Conservation (phyloP, 495 filamentous ascomycete genomes). For the Monascus purpureus region DNA sequence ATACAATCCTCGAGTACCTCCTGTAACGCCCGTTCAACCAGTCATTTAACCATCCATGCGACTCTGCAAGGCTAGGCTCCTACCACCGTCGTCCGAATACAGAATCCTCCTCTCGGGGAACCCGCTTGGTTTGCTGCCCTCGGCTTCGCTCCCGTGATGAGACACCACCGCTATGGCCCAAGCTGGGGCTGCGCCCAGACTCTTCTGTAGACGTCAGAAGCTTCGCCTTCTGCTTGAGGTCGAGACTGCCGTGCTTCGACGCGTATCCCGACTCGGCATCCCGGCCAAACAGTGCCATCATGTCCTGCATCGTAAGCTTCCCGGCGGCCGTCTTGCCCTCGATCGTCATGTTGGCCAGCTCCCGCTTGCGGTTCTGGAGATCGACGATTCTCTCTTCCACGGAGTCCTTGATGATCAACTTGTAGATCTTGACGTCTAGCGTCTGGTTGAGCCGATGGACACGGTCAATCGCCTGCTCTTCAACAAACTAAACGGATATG, state of each 20-base stretch:
- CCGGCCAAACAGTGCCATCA: conserved; percentile 73
- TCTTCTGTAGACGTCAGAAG: conserved; percentile 14
- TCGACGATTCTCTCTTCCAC: conserved; percentile 90
- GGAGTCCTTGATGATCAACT: conserved; percentile 66
- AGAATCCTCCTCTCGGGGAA: conserved; percentile 20
- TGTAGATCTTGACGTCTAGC: conserved; percentile 85
- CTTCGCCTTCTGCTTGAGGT: conserved; percentile 16
- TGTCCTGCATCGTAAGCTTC: conserved; percentile 88
- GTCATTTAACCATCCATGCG: no score
- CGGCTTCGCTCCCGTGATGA: conserved; percentile 15
- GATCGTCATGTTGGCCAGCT: conserved; percentile 71
- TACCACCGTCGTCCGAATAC: conserved; percentile 35
- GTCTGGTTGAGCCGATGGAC: conserved; percentile 95
- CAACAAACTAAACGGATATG: conserved; percentile 51
- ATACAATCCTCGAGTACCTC: no score
- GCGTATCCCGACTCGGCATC: conserved; percentile 46
- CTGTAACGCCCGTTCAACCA: no score
- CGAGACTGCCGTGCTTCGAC: conserved; percentile 16
- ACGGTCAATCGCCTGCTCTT: conserved; percentile 97
- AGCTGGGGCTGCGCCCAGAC: not conserved
- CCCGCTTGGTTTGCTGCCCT: conserved; percentile 9
- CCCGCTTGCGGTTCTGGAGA: conserved; percentile 82
- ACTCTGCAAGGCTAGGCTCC: no score
- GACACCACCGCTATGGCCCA: no score
- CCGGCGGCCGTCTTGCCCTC: conserved; percentile 62